These are phyloP conservation scores for Alectoria sarmentosa DNA, from an alignment of 495 filamentous ascomycete genomes.

Conservation along the genomic window DNA sequence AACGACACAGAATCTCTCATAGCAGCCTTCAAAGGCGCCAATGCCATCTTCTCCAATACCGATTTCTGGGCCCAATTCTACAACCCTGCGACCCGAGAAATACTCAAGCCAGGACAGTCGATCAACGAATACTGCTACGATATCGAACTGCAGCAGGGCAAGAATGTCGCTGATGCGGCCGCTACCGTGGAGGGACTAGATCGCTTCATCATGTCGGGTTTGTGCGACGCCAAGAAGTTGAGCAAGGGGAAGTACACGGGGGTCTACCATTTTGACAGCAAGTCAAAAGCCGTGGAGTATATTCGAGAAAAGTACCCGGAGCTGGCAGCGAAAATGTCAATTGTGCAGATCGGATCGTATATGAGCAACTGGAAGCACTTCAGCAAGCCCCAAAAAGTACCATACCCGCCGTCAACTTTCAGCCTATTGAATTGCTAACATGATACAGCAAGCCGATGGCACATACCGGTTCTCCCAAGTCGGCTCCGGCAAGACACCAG, in stretches of 20 bases:
- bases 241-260: not conserved
- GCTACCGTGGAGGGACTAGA: slow-evolving; percentile 40
- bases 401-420: too few species aligned
- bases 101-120: slow-evolving; percentile 28
- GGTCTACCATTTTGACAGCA: not conserved
- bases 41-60: slow-evolving; percentile 44
- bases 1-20: slow-evolving; percentile 34
- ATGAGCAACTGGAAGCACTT: not conserved
- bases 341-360: not conserved
- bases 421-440: not conserved
- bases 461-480: not conserved
- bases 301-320: not conserved
- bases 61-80: slow-evolving; percentile 40
- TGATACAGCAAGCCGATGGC: not conserved
- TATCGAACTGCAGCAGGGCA: slow-evolving; percentile 40
- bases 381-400: not conserved
- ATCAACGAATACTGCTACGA: slow-evolving; percentile 42
- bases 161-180: slow-evolving; percentile 44
- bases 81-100: slow-evolving; percentile 26
- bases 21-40: slow-evolving; percentile 39
- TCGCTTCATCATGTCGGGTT: slow-evolving; percentile 34
- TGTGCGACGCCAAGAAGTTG: not conserved
- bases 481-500: not conserved
- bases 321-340: not conserved
- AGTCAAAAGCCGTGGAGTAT: not conserved